A percentile compares a stretch with the other conserved stretches of the same genome.
These are phyloP conservation scores for Ilyonectria destructans DNA, from an alignment of 2,329 filamentous ascomycete genomes.

Conservation along the genomic window DNA sequence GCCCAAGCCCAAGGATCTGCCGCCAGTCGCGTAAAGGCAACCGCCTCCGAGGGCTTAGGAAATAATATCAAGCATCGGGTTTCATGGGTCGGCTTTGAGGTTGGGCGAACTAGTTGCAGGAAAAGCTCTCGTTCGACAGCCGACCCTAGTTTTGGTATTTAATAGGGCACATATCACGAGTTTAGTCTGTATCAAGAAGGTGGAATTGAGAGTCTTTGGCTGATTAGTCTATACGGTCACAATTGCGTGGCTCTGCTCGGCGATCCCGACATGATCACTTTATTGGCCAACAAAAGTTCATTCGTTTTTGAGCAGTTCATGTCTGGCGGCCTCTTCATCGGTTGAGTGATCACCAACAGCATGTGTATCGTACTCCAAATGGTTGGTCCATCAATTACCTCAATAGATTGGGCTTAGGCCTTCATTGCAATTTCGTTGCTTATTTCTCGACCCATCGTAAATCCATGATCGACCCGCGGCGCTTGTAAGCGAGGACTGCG, in stretches of 20 bases:
- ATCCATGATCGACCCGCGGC: too few relatives aligned
- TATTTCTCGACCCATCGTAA: too few relatives aligned
- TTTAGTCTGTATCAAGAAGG: not conserved
- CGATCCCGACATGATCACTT: not conserved
- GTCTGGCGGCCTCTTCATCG: not conserved
- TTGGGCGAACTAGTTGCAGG: not conserved
- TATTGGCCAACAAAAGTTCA: not conserved
- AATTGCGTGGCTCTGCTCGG: not conserved
- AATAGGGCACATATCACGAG: not conserved
- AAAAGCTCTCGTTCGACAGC: not conserved
- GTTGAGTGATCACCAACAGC: not conserved
- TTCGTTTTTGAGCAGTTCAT: not conserved
- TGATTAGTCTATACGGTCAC: not conserved
- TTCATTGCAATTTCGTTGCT: too few relatives aligned
- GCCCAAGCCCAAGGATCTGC: conserved; percentile 31
- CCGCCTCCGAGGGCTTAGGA: not conserved
- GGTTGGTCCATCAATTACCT: not conserved
- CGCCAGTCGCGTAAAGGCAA: conserved; percentile 4
- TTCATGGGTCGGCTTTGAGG: not conserved
- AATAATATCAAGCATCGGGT: not conserved
- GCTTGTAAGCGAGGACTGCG: too few relatives aligned
- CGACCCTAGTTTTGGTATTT: not conserved
- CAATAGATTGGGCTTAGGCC: too few relatives aligned
- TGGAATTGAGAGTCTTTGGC: not conserved
- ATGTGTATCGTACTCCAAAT: not conserved